Evolutionary conservation across 495 filamentous ascomycete species (phyloP), one percentile per base, ranked within the genome.

Genomic region (Tetracladium marchalianum): DNA sequence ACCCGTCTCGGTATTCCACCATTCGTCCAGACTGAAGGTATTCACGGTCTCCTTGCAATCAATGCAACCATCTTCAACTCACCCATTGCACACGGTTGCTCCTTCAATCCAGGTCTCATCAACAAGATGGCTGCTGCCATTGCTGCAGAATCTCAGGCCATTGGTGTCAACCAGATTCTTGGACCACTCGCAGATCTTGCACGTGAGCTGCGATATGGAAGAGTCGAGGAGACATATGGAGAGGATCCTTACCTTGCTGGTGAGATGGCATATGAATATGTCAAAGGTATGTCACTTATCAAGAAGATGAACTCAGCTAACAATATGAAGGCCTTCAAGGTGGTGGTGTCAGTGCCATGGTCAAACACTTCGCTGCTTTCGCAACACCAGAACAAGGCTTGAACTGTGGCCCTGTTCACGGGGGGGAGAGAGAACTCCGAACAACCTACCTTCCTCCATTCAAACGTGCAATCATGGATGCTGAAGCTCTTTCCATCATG

Each of bases 11-110:
- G 80, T 7, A 83, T 84, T 43, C 79, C 82, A 16, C 80, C 81
- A 1, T 65, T 84, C 44, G 80, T 83, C 10, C 82, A 85, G 59
- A 80, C 71, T 1, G 82, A 87, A 62, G 75, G 75, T 61, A 81
- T 85, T 41, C 81, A 85, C 52, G 82, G 81, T 0, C 82, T 85
- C 43, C 58, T 85, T 39, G 70, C 81, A 39, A 75, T 70, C 15
- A 84, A 85, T 63, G 81, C 81, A 11, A 84, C 81, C 0, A 84
- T 86, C 40, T 85, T 82, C 69, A 84, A 85, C 55, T 82, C 78
- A 4, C 80, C 81, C 0, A 85, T 86, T 58, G 80, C 65, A 15
- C 74, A 82, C 52, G 80, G 75, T 13, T 82, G 77, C 57, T 78
- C 81, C 4, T 84, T 73, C 53, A 80, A 85, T 44, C 70, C 68